Evolutionary conservation across 176 grass and related monocot species (phyloP), one percentile per base, ranked within the genome.

Genomic region (Cymbopogon citratus): DNA sequence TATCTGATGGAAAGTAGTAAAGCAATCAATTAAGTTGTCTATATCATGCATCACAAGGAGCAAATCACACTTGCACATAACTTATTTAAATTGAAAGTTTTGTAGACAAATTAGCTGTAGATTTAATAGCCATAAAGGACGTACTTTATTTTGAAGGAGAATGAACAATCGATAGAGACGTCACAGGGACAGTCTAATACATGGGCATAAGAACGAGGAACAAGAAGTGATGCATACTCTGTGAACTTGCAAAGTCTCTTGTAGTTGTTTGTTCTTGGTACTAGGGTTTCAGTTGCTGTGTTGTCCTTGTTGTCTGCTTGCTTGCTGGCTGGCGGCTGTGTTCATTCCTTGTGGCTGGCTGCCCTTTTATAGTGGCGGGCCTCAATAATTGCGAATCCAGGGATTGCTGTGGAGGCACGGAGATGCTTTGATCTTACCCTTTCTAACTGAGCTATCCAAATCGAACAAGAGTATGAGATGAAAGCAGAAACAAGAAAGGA

Each of bases 311-410:
- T 88, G 63, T 85, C 64, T 77, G 63, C 77, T 80, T 71, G 63
- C 73, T 87, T 77, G 67, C 44, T 80, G 62, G 63, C 44, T 80
- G 69, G 76, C n/a, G n/a, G n/a, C 71, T 83, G 80, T 75, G 39
- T 54, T 68, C 61, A 79, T 86, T 90, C 85, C 75, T 79, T 87
- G 80, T 52, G 74, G 74, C 33, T 79, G 80, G 80, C 21, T 80
- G 65, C 23, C 83, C 12, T 94, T 94, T 91, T 94, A 94, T 94
- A 94, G 82, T 87, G 74, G 83, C 80, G 69, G 11, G 23, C 71
- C 77, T 86, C 92, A 91, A 91, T 91, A 94, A 91, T 89, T 78
- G 89, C 66, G 89, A 79, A 85, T 82, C 78, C 78, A 78, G 52
- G 51, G 62, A 66, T 72, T 82, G 73, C 33, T 89, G 78, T 92